Conservation (phyloP, 169 alveolate genomes). For the Cryptosporidium meleagridis region DNA sequence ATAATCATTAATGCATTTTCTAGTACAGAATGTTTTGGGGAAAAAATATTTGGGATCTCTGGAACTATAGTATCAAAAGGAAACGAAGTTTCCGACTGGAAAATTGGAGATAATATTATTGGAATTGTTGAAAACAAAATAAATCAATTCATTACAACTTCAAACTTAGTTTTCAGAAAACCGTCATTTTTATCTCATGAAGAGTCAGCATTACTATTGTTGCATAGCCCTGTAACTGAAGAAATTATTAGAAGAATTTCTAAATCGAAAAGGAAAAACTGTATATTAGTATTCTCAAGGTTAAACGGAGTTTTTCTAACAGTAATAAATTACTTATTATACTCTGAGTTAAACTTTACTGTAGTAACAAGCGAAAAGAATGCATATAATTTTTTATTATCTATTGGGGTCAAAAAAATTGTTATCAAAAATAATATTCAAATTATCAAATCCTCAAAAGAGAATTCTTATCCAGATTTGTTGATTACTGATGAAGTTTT, state of each 20-base stretch:
- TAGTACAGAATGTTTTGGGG: neutral
- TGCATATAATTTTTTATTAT: neutral
- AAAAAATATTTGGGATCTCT: conserved; percentile 45
- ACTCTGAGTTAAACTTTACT: neutral
- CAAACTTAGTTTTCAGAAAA: neutral
- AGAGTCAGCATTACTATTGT: conserved; percentile 11
- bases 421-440: neutral
- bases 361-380: neutral
- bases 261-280: neutral
- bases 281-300: neutral
- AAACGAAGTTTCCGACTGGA: conserved; percentile 2
- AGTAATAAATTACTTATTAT: conserved; percentile 1
- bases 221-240: neutral
- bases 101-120: conserved; percentile 25
- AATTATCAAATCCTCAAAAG: neutral
- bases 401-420: conserved; percentile 26
- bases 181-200: conserved; percentile 35
- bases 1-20: conserved; percentile 1
- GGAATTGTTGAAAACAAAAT: conserved; percentile 11
- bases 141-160: conserved; percentile 21
- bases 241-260: conserved; percentile 3
- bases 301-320: conserved; percentile 1
- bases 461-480: neutral
- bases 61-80: conserved; percentile 8
- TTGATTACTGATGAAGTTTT: conserved; percentile 9